phyloP scores from a whole-genome alignment of 2,329 filamentous ascomycete species.

The Torrubiellomyces zombiae region DNA sequence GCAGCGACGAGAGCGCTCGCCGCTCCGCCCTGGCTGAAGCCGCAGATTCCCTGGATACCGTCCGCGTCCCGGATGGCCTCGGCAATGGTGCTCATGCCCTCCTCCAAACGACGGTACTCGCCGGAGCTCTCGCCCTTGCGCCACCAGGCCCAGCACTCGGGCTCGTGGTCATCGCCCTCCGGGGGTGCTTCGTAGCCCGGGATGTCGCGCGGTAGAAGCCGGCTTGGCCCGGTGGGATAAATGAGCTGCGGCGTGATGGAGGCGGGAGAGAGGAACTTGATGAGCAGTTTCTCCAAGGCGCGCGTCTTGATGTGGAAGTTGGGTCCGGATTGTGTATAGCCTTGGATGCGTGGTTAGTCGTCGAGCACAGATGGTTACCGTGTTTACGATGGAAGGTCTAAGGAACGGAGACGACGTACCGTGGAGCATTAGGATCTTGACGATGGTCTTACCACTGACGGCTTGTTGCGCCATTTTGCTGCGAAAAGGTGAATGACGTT shows the following conservation, averaged over 20 bases:
- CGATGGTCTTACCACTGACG: slow-evolving; percentile 22
- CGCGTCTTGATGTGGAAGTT: slow-evolving; percentile 81
- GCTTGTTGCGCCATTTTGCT: slow-evolving; percentile 15
- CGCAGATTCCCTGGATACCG: slow-evolving; percentile 61
- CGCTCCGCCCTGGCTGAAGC: slow-evolving; percentile 69
- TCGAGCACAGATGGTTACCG: too few relatives aligned
- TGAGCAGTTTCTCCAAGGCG: slow-evolving; percentile 64
- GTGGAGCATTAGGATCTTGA: slow-evolving; percentile 66
- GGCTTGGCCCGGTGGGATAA: slow-evolving; percentile 54
- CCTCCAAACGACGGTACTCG: slow-evolving; percentile 52
- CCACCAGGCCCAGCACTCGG: slow-evolving; percentile 72
- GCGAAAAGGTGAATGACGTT: too few relatives aligned
- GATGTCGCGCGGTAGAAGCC: slow-evolving; percentile 47
- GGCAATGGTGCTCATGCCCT: slow-evolving; percentile 49
- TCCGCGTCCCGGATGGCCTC: slow-evolving; percentile 42
- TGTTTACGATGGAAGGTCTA: too few relatives aligned
- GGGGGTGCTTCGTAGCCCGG: slow-evolving; percentile 43
- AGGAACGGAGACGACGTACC: too few relatives aligned
- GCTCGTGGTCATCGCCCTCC: slow-evolving; percentile 29
- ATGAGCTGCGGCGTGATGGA: slow-evolving; percentile 36
- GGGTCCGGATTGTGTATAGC: slow-evolving; percentile 79
- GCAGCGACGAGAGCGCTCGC: slow-evolving; percentile 56
- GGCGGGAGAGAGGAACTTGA: slow-evolving; percentile 51
- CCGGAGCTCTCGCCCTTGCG: slow-evolving; percentile 47
- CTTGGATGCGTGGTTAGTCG: slow-evolving; percentile 20